Evolutionary conservation across 768 basidiomycete species (phyloP).

Genomic region (Kockovaella imperatae): DNA sequence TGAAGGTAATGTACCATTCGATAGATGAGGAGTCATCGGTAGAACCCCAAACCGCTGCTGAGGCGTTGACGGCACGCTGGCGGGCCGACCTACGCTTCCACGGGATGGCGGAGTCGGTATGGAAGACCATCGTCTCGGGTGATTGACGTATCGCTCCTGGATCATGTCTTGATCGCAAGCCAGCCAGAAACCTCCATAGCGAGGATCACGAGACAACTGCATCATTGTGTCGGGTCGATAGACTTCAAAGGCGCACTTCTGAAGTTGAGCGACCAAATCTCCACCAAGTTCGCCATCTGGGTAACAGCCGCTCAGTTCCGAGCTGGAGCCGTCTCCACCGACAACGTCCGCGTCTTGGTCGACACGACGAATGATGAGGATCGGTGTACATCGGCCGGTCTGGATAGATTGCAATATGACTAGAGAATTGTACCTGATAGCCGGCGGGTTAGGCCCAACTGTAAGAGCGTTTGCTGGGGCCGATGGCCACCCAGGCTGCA

Average conservation of each 20-base stretch:
- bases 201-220: conserved; percentile 4
- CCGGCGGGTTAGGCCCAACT: conserved; percentile 73
- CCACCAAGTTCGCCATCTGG: conserved; percentile 78
- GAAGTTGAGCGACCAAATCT: conserved; percentile 88
- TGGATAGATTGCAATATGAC: conserved; percentile 89
- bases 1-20: conserved; percentile 12
- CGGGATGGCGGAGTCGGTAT: conserved; percentile 8
- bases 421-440: conserved; percentile 94
- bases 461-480: conserved; percentile 81
- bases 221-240: conserved; percentile 20
- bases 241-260: conserved; percentile 59
- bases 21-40: conserved; percentile 38
- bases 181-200: conserved; percentile 31
- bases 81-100: conserved; percentile 13
- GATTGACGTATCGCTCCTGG: conserved; percentile 8
- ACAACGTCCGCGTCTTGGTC: conserved; percentile 83
- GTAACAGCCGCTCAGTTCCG: conserved; percentile 51
- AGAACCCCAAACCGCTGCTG: conserved; percentile 25
- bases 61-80: conserved; percentile 26
- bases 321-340: conserved; percentile 63
- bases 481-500: conserved; percentile 81
- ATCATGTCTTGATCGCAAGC: conserved; percentile 29
- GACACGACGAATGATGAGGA: conserved; percentile 87
- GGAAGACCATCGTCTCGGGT: conserved; percentile 21
- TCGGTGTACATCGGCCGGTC: conserved; percentile 86